Base-by-base conservation (phyloP, 2,329 filamentous ascomycete species). In the Cladosporium austrohemisphaericum region DNA sequence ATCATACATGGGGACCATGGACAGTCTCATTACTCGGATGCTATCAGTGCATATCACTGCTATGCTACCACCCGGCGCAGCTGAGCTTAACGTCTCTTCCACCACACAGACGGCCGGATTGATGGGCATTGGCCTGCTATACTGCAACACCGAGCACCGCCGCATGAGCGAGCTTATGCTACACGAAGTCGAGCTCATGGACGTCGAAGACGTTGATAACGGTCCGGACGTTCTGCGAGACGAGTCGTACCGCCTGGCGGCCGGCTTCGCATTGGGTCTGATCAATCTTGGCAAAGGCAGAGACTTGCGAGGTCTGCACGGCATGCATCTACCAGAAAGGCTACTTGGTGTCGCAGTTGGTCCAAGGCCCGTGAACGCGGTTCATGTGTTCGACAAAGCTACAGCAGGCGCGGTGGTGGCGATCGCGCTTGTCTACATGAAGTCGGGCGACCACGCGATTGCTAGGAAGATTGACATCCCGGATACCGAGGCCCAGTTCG, bases 111-210 rank as follows among this genome's bases (percentile, higher is more conserved):
- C 93, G 0, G 93, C 92, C 1, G 93, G 91, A 16, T 86, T 98
- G 33, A 94, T 98, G 89, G 93, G 93, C 1, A 95, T 98, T 57
- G 93, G 93, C 0, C 72, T 98, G 32, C 75, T 98, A 1, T 98
- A 97, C 68, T 94, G 86, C 70, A 86, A 91, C 64, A 96, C 91
- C 22, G 92, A 97, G 62, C 94, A 98, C 69, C 86, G 94, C 23
- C 84, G 94, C 29, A 98, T 98, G 93, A 97, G 90, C 64, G 93
- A 98, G 66, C 89, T 97, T 14, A 96, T 98, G 89, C 81, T 98
- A 43, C 97, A 92, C 0, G 93, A 98, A 66, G 93, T 98, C 53
- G 90, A 96, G 65, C 86, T 91, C 55, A 78, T 89, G 44, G 89
- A 93, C 20, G 79, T 87, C 29, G 86, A 92, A 46, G 91, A 96